A percentile compares a stretch with the other conserved stretches of the same genome.
These are phyloP conservation scores for Torrubiellomyces zombiae DNA, from an alignment of 2,329 filamentous ascomycete genomes.

Conservation along the genomic window DNA sequence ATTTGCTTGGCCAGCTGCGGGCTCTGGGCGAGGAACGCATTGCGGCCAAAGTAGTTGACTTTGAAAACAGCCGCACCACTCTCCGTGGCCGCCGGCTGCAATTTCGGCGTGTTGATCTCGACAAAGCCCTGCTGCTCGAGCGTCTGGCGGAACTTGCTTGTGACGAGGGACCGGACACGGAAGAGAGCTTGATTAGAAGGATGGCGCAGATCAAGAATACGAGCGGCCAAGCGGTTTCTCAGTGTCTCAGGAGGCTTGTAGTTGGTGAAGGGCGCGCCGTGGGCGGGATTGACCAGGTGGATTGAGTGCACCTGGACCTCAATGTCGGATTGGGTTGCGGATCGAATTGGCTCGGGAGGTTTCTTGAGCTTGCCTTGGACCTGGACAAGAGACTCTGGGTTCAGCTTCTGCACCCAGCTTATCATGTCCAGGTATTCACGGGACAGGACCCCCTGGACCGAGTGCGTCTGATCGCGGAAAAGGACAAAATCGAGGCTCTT, in stretches of 20 bases:
- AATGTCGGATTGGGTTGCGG: conserved; percentile 57
- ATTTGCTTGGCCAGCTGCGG: conserved; percentile 89
- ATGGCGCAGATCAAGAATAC: conserved; percentile 74
- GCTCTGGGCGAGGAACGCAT: conserved; percentile 78
- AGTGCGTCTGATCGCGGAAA: conserved; percentile 68
- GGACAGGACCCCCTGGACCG: conserved; percentile 65
- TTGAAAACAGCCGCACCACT: conserved; percentile 85
- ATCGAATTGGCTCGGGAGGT: conserved; percentile 57
- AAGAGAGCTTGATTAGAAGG: conserved; percentile 77
- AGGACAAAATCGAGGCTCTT: conserved; percentile 71
- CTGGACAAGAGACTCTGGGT: conserved; percentile 61
- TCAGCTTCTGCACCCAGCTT: conserved; percentile 72
- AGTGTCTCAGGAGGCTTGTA: conserved; percentile 47
- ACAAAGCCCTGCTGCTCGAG: conserved; percentile 67
- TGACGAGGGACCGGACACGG: conserved; percentile 67
- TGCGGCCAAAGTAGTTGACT: conserved; percentile 77
- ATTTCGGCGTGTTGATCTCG: conserved; percentile 85
- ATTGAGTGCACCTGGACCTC: conserved; percentile 52
- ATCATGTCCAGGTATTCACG: conserved; percentile 51
- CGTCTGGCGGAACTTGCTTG: conserved; percentile 60
- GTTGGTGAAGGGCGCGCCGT: conserved; percentile 33
- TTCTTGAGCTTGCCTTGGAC: conserved; percentile 58
- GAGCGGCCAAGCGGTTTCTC: conserved; percentile 58
- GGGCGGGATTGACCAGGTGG: conserved; percentile 32
- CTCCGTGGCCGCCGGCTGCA: conserved; percentile 80